These are phyloP conservation scores for Phytophthora pini DNA, from an alignment of 352 stramenopile genomes.

Conservation along the genomic window DNA sequence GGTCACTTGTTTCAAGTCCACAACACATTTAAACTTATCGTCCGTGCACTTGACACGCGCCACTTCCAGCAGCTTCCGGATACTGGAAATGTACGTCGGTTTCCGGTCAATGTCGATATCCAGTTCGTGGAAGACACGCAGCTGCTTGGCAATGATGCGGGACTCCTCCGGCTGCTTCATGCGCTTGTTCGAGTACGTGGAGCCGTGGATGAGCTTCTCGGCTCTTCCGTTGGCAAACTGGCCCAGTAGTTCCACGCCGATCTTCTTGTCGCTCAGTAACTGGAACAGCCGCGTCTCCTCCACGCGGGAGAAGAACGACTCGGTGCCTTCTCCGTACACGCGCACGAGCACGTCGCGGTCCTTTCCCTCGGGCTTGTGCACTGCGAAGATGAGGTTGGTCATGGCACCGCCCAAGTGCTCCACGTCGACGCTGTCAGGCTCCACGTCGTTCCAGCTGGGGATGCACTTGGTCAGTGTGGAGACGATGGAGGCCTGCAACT, in stretches of 20 bases:
- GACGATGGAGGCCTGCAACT: slow-evolving; percentile 75
- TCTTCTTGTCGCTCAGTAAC: slow-evolving; percentile 68
- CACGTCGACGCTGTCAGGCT: slow-evolving; percentile 65
- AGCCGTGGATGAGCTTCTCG: slow-evolving; percentile 79
- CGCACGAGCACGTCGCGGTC: slow-evolving; percentile 77
- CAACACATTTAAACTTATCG: slow-evolving; percentile 46
- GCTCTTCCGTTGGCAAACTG: slow-evolving; percentile 79
- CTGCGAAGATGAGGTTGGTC: slow-evolving; percentile 88
- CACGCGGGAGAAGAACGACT: slow-evolving; percentile 78
- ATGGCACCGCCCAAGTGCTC: slow-evolving; percentile 79
- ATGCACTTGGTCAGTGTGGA: slow-evolving; percentile 60
- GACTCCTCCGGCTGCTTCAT: slow-evolving; percentile 70
- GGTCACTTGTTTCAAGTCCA: slow-evolving; percentile 59
- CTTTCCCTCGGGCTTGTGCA: slow-evolving; percentile 71
- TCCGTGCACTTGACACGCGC: slow-evolving; percentile 62
- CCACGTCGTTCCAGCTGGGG: slow-evolving; percentile 61
- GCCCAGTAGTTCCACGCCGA: slow-evolving; percentile 79
- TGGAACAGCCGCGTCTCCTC: slow-evolving; percentile 85
- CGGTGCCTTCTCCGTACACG: slow-evolving; percentile 84
- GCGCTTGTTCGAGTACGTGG: slow-evolving; percentile 67
- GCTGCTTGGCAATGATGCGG: slow-evolving; percentile 61
- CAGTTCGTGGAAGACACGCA: slow-evolving; percentile 75
- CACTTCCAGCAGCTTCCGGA: slow-evolving; percentile 63
- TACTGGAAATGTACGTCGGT: slow-evolving; percentile 63
- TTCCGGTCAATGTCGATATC: slow-evolving; percentile 69